phyloP scores from a whole-genome alignment of 78 protist genomes.

The Dictyostelium brefeldianum region DNA sequence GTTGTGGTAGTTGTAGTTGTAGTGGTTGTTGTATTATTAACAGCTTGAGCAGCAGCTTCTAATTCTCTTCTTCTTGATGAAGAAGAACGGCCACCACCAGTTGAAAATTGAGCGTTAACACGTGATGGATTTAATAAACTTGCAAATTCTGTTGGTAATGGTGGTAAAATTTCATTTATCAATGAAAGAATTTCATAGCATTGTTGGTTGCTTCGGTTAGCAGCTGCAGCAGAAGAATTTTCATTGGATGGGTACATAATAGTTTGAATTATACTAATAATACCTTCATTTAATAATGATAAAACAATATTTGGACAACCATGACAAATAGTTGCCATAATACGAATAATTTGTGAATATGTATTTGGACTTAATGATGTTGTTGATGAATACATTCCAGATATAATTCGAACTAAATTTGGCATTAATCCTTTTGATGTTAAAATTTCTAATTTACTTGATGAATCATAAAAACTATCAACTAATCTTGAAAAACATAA shows the following conservation, averaged over 20 bases:
- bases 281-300: constrained; percentile 35
- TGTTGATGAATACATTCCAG: constrained; percentile 58
- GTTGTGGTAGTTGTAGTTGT: background rate
- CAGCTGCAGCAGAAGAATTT: background rate
- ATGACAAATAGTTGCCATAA: constrained; percentile 57
- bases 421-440: constrained; percentile 45
- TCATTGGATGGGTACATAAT: constrained; percentile 21
- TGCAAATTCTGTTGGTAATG: constrained; percentile 70
- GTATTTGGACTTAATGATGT: constrained; percentile 49
- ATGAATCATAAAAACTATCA: constrained; percentile 61
- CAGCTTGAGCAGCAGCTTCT: background rate
- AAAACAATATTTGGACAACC: constrained; percentile 32
- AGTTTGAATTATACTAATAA: constrained; percentile 39
- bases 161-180: constrained; percentile 80
- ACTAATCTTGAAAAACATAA: constrained; percentile 78
- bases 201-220: constrained; percentile 54
- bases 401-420: constrained; percentile 47
- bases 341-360: constrained; percentile 70
- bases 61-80: constrained; percentile 23
- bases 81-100: background rate
- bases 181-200: constrained; percentile 62
- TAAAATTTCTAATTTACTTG: constrained; percentile 33
- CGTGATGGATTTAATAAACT: background rate
- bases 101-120: background rate
- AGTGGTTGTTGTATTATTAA: background rate